These are phyloP conservation scores for Cyberlindnera maritima DNA, from an alignment of 805 yeast species.

Conservation along the genomic window DNA sequence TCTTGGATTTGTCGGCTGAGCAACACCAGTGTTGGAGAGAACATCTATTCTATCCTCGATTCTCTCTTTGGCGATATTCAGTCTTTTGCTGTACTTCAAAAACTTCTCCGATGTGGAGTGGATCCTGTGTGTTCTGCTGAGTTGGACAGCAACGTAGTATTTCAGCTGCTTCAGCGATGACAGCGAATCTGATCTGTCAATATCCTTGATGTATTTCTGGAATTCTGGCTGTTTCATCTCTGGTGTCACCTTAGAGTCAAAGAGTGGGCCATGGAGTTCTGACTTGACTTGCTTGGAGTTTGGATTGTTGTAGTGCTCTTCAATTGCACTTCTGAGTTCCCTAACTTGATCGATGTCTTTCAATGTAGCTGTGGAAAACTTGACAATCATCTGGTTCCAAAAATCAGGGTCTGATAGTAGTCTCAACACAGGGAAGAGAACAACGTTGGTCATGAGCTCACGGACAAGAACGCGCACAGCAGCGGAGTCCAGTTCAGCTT, in stretches of 20 bases:
- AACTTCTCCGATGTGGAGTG: conserved; percentile 29
- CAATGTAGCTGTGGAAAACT: conserved; percentile 58
- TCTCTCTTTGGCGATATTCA: conserved; percentile 29
- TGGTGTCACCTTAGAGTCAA: conserved; percentile 35
- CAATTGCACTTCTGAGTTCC: conserved; percentile 64
- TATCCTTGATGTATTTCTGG: conserved; percentile 38
- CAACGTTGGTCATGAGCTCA: conserved; percentile 61
- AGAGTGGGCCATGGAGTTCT: conserved; percentile 23
- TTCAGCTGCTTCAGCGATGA: conserved; percentile 48
- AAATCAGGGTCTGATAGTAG: conserved; percentile 71
- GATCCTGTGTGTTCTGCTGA: conserved; percentile 36
- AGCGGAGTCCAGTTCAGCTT: conserved; percentile 40
- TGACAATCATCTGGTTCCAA: conserved; percentile 65
- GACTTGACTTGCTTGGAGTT: conserved; percentile 4
- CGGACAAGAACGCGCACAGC: conserved; percentile 49
- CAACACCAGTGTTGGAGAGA: conserved; percentile 16
- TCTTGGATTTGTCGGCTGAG: neutral
- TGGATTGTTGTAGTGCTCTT: conserved; percentile 50
- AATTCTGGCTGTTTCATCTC: conserved; percentile 39
- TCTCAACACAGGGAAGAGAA: conserved; percentile 48
- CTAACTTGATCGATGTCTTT: conserved; percentile 75
- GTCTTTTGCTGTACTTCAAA: conserved; percentile 29
- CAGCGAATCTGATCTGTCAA: conserved; percentile 33
- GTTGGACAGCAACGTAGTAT: conserved; percentile 45
- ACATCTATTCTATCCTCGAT: conserved; percentile 30